Base-by-base conservation (phyloP, 2,329 filamentous ascomycete genomes). In the Cordyceps militaris region DNA sequence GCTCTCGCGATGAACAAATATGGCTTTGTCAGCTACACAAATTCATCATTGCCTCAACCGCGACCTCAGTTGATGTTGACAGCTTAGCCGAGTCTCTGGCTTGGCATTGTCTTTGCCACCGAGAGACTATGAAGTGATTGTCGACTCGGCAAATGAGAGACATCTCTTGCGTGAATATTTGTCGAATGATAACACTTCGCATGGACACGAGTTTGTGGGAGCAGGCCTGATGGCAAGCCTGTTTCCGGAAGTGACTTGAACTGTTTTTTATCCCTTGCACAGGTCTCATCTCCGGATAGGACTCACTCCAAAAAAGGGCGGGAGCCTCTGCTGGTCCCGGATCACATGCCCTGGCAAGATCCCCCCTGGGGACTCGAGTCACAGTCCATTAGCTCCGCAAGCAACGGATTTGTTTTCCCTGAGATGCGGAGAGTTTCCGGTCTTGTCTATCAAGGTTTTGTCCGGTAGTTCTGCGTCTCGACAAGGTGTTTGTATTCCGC, bases 241-340 rank as follows among this genome's bases (percentile, higher is more conserved):
- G 34, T 42, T 49, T 49, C 24, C 44, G 34, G 36, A 32, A 49
- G 24, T 48, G 32, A 30, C 24, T n/a, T 56, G 49, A 16, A 23
- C 52, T 38, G 11, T 9, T 40, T 44, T 49, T 43, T 24, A 56
- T 56, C 54, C 54, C 54, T 56, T 56, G 44, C 32, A 43, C 34
- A 47, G 44, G 54, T 56, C 44, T 56, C 44, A 49, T 56, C 53
- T 24, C n/a, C n/a, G n/a, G 14, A 19, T 24, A 13, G 23, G 19
- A 23, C 24, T 36, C 52, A 40, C 30, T 40, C 52, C 23, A 47
- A 28, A 47, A 47, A 47, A 47, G 42, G 52, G 42, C 38, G 51
- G 40, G 10, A 21, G 14, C 42, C 30, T 5, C 32, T 14, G 13
- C 43, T 32, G 26, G 30, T 48, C 23, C 30, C 11, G 5, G 38